phyloP scores from a whole-genome alignment of 23 red algal genomes.

The Gracilaria domingensis region DNA sequence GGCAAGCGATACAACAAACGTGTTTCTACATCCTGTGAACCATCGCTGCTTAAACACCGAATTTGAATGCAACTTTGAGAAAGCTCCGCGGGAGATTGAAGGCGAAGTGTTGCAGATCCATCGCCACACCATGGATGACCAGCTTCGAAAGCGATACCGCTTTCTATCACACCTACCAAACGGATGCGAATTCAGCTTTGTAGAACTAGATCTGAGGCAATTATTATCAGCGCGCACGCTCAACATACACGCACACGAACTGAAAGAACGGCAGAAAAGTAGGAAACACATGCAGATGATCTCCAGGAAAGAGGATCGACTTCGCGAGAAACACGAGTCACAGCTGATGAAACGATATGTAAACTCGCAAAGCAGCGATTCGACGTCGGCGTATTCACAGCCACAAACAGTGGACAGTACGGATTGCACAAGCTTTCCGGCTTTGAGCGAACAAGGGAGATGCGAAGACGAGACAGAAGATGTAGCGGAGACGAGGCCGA shows the following conservation, averaged over 20 bases:
- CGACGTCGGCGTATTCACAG: neutral
- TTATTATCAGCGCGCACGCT: conserved; percentile 40
- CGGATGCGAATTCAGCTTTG: conserved; percentile 78
- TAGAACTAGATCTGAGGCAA: conserved; percentile 42
- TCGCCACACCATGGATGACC: conserved; percentile 60
- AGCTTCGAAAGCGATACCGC: conserved; percentile 53
- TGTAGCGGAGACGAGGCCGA: neutral
- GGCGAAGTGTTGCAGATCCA: conserved; percentile 60
- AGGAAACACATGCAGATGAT: conserved; percentile 7
- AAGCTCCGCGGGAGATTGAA: conserved; percentile 11
- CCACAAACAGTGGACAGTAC: conserved; percentile 23
- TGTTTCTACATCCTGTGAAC: conserved; percentile 58
- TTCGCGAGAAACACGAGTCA: conserved; percentile 9
- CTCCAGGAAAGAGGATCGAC: conserved; percentile 20
- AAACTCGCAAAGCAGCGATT: neutral
- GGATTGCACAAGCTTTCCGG: conserved; percentile 44
- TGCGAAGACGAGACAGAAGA: neutral
- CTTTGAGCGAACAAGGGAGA: conserved; percentile 7
- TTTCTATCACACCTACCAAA: conserved; percentile 72
- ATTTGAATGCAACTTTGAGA: conserved; percentile 37
- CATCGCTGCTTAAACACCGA: conserved; percentile 46
- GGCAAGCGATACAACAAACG: conserved; percentile 32
- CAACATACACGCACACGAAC: conserved; percentile 1
- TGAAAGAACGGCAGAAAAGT: conserved; percentile 3
- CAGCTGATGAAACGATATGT: conserved; percentile 40